phyloP scores from a whole-genome alignment of 495 filamentous ascomycete species.

The Daldinia loculata region DNA sequence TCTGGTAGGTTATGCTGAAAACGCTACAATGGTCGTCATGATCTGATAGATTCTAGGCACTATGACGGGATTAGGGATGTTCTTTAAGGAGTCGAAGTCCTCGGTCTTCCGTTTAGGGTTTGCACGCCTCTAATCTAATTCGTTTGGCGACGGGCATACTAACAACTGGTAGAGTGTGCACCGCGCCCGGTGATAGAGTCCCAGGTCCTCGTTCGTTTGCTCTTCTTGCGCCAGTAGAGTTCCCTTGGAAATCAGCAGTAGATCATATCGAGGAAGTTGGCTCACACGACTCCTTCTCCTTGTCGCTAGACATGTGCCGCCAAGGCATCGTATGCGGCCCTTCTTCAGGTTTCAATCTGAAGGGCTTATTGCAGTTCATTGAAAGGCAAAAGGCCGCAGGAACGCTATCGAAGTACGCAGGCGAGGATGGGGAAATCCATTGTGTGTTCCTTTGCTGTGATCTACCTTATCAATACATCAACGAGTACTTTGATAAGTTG shows the following conservation, averaged over 20 bases:
- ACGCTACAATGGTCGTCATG: not conserved
- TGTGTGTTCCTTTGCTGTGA: conserved; percentile 70
- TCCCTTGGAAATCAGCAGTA: conserved; percentile 65
- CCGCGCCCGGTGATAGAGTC: conserved; percentile 62
- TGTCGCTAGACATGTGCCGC: conserved; percentile 63
- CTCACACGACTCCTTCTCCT: conserved; percentile 61
- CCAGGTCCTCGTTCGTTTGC: conserved; percentile 66
- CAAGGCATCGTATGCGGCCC: conserved; percentile 68
- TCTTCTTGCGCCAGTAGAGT: conserved; percentile 61
- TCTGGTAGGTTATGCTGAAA: conserved; percentile 39
- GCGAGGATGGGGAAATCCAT: conserved; percentile 57
- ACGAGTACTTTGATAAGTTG: conserved; percentile 66
- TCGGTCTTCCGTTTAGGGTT: conserved; percentile 58
- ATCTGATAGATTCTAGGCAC: conserved; percentile 48
- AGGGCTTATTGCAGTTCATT: conserved; percentile 63
- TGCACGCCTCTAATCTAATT: not conserved
- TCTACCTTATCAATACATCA: conserved; percentile 70
- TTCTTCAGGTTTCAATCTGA: conserved; percentile 66
- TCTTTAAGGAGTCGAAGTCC: conserved; percentile 63
- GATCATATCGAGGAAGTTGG: conserved; percentile 64
- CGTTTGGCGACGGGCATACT: not conserved
- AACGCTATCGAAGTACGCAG: conserved; percentile 54
- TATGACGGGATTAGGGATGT: conserved; percentile 63
- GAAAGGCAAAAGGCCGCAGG: conserved; percentile 57
- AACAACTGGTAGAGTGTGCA: conserved; percentile 57